Evolutionary conservation across 78 protist genomes (phyloP).

Genomic region (Polysphondylium violaceum): DNA sequence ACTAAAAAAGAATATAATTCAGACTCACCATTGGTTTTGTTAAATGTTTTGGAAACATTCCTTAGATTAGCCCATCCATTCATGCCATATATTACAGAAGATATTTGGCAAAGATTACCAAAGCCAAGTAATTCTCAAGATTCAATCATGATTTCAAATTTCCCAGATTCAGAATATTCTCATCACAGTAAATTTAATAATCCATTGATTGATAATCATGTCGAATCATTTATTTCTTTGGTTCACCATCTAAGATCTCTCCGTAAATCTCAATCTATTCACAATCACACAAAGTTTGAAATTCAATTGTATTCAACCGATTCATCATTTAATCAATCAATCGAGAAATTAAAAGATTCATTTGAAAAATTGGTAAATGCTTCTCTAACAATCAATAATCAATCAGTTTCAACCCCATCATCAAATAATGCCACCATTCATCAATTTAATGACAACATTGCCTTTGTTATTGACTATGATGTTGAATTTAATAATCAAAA

Average conservation of each 20-base stretch:
- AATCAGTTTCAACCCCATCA: background rate
- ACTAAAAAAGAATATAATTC: slow-evolving; percentile 7
- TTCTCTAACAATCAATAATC: background rate
- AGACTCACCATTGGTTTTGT: slow-evolving; percentile 42
- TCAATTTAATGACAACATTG: background rate
- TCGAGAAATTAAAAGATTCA: slow-evolving; percentile 24
- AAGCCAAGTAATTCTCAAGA: background rate
- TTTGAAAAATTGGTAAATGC: slow-evolving; percentile 28
- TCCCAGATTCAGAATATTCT: slow-evolving; percentile 64
- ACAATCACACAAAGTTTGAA: slow-evolving; percentile 19
- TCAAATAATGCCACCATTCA: background rate
- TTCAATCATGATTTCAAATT: slow-evolving; percentile 87
- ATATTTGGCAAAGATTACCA: slow-evolving; percentile 94
- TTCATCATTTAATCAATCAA: background rate
- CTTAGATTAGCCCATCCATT: slow-evolving; percentile 94
- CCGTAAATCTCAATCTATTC: slow-evolving; percentile 9
- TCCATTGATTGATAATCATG: background rate
- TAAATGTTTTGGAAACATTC: slow-evolving; percentile 27
- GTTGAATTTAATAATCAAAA: background rate
- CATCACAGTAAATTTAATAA: slow-evolving; percentile 2
- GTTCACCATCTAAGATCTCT: background rate
- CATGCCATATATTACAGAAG: slow-evolving; percentile 97
- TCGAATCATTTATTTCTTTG: background rate
- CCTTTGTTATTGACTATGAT: slow-evolving; percentile 18
- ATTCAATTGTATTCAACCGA: background rate